Conservation (phyloP, 495 filamentous ascomycete species). For the Oleoguttula mirabilis region DNA sequence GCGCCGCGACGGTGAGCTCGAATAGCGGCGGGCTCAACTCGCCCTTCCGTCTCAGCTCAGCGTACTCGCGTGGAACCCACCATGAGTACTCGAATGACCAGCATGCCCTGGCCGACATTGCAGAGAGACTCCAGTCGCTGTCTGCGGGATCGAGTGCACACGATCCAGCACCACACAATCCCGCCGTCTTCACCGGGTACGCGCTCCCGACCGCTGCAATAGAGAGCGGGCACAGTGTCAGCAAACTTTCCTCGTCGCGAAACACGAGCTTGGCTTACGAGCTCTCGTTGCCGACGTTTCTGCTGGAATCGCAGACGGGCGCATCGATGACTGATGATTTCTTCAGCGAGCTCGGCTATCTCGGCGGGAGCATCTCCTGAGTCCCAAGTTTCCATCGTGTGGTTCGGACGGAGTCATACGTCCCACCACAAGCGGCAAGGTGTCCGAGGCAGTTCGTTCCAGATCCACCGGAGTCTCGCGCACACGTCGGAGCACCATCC, state of each 20-base stretch:
- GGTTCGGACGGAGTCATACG: too few species aligned
- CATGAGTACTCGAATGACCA: not conserved
- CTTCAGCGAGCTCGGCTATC: slow-evolving; percentile 17
- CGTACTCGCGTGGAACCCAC: not conserved
- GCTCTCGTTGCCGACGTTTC: not conserved
- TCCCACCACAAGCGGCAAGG: too few species aligned
- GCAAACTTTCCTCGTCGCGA: slow-evolving; percentile 1
- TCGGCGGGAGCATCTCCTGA: slow-evolving; percentile 12
- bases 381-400: too few species aligned
- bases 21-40: slow-evolving; percentile 9
- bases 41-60: slow-evolving; percentile 14
- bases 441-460: too few species aligned
- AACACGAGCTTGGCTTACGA: not conserved
- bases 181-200: not conserved
- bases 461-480: too few species aligned
- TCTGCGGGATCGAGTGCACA: not conserved
- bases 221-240: slow-evolving; percentile 1
- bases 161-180: not conserved
- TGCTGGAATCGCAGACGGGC: not conserved
- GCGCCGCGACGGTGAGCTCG: slow-evolving; percentile 15
- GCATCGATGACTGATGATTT: slow-evolving; percentile 8
- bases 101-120: not conserved
- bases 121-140: not conserved
- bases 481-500: too few species aligned
- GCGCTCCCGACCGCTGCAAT: not conserved